These are phyloP conservation scores for Solanum virginianum DNA, from an alignment of 257 asterid species.

Conservation along the genomic window DNA sequence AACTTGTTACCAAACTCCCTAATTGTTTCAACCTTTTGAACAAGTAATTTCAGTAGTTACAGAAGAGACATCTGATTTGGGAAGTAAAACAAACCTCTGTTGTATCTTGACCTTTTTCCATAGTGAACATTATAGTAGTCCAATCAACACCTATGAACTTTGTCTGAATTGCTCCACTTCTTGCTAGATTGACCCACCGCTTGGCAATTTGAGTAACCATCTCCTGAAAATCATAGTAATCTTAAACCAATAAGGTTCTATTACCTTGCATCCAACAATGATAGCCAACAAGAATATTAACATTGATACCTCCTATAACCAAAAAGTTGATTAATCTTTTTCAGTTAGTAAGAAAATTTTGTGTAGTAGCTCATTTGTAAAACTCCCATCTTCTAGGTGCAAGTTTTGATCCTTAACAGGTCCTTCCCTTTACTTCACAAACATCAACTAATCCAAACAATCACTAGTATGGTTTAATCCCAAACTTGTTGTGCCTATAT, in stretches of 20 bases:
- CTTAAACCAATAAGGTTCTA: not conserved
- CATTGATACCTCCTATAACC: not conserved
- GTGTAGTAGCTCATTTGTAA: not conserved
- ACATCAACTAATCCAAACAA: not conserved
- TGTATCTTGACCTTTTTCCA: conserved; percentile 77
- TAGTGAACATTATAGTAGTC: conserved; percentile 81
- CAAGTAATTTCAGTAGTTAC: not conserved
- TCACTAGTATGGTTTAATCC: not conserved
- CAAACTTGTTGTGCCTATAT: not conserved
- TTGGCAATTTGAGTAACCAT: conserved; percentile 53
- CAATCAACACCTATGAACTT: conserved; percentile 62
- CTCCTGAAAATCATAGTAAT: conserved; percentile 25
- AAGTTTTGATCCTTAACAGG: not conserved
- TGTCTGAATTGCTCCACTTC: conserved; percentile 65
- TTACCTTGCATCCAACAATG: not conserved
- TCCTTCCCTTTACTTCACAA: not conserved
- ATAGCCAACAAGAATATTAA: not conserved
- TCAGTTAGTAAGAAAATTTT: not conserved
- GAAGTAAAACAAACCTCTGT: conserved; percentile 46
- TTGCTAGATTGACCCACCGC: conserved; percentile 74
- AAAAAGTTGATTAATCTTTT: not conserved
- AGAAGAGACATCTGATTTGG: not conserved
- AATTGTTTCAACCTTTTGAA: not conserved
- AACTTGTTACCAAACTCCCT: not conserved
- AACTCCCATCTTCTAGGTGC: not conserved